Percentiles rank a stretch among this genome's conserved stretches.
Evolutionary conservation across 2,329 filamentous ascomycete species (phyloP).

Genomic region (Samsoniella hepiali): DNA sequence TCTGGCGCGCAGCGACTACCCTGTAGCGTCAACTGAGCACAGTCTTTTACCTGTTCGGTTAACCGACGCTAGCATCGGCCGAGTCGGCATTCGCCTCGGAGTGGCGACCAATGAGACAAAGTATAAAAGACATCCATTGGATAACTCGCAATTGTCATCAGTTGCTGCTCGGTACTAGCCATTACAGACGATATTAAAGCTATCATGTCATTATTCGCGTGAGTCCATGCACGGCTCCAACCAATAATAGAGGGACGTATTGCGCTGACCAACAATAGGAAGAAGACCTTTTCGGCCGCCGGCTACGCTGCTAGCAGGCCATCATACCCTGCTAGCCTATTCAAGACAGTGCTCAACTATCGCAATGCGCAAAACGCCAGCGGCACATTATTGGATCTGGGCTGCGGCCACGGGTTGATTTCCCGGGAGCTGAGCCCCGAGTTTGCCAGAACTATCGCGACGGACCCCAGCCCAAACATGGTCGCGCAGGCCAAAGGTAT

Average conservation of each 20-base stretch:
- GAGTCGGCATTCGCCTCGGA: constrained; percentile 9
- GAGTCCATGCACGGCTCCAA: constrained; percentile 22
- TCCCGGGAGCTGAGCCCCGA: constrained; percentile 50
- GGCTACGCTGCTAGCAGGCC: constrained; percentile 60
- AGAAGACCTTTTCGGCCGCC: constrained; percentile 52
- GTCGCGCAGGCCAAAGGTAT: constrained; percentile 46
- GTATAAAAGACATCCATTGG: constrained; percentile 6
- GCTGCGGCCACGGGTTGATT: constrained; percentile 60
- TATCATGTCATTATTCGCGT: constrained; percentile 49
- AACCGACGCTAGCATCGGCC: constrained; percentile 10
- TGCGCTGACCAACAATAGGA: constrained; percentile 35
- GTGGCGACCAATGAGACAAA: background rate
- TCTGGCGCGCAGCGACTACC: background rate
- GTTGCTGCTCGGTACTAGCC: background rate
- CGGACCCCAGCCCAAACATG: constrained; percentile 59
- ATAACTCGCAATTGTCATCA: background rate
- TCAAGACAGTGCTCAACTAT: constrained; percentile 51
- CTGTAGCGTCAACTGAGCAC: background rate
- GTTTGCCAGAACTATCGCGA: constrained; percentile 50
- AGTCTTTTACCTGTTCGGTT: background rate
- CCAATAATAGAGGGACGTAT: background rate
- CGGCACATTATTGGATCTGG: constrained; percentile 53
- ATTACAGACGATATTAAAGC: background rate
- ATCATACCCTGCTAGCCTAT: constrained; percentile 54
- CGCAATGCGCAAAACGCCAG: constrained; percentile 39